Evolutionary conservation across 2,329 filamentous ascomycete genomes (phyloP).

Genomic region (Ceratocystis cacaofunesta): DNA sequence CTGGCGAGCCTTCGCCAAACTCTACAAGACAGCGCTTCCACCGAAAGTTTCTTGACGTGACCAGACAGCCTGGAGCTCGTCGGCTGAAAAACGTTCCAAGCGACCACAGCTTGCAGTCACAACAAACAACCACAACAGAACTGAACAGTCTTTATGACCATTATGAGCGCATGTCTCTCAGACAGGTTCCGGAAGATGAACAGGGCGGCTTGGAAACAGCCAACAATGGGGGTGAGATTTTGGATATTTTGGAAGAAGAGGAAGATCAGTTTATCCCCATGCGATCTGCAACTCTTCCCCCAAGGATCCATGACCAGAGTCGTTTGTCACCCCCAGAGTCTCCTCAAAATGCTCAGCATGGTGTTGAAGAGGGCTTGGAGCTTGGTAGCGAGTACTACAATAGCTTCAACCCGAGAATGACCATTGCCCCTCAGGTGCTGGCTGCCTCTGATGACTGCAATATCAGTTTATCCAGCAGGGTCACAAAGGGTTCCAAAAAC

Average conservation of each 20-base stretch:
- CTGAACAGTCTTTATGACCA: constrained; percentile 41
- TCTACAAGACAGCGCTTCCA: constrained; percentile 13
- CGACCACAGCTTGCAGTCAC: constrained; percentile 11
- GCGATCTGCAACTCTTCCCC: constrained; percentile 1
- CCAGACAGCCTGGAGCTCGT: constrained; percentile 6
- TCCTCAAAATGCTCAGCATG: constrained; percentile 17
- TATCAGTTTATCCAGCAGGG: constrained; percentile 39
- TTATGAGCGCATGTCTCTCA: constrained; percentile 42
- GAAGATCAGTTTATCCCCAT: constrained; percentile 11
- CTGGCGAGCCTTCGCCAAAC: constrained; percentile 5
- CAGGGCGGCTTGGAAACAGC: constrained; percentile 17
- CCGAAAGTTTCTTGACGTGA: constrained; percentile 12
- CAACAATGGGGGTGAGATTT: constrained; percentile 7
- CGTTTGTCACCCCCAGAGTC: constrained; percentile 14
- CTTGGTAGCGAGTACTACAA: constrained; percentile 9
- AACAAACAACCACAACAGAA: constrained; percentile 24
- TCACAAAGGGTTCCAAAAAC: constrained; percentile 39
- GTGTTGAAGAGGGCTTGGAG: not conserved
- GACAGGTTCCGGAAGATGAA: constrained; percentile 26
- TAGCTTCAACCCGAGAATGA: constrained; percentile 10
- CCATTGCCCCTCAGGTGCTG: constrained; percentile 2
- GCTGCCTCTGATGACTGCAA: constrained; percentile 26
- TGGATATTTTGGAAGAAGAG: constrained; percentile 11
- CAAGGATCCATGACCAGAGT: not conserved
- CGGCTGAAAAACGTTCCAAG: constrained; percentile 9